phyloP scores from a whole-genome alignment of 129 eudicot genomes.

The Lactuca saligna region DNA sequence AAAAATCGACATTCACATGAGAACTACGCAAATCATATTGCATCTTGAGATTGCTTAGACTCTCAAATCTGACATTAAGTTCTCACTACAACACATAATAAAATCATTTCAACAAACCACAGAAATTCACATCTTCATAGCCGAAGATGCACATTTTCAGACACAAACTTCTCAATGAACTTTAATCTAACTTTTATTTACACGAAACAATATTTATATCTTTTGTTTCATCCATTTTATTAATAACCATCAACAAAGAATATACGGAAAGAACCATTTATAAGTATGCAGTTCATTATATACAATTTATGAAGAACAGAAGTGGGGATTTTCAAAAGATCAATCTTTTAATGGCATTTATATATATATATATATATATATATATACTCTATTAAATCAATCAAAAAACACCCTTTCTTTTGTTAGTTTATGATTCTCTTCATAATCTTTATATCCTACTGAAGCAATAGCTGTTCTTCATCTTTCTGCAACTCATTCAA shows the following conservation, averaged over 20 bases:
- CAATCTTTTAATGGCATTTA: conserved; percentile 13
- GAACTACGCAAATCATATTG: too few relatives aligned
- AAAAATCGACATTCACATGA: too few relatives aligned
- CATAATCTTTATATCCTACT: conserved; percentile 23
- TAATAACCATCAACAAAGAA: not conserved
- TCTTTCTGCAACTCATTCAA: conserved; percentile 66
- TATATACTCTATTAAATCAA: conserved; percentile 16
- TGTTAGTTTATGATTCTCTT: conserved; percentile 30
- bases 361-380: conserved; percentile 11
- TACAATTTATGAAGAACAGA: conserved; percentile 28
- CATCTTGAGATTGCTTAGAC: too few relatives aligned
- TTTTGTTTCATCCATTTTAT: not conserved
- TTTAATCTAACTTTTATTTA: too few relatives aligned
- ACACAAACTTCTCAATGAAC: too few relatives aligned
- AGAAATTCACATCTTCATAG: too few relatives aligned
- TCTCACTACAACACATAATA: too few relatives aligned
- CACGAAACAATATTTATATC: not conserved
- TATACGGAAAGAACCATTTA: conserved; percentile 10
- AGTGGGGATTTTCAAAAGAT: not conserved
- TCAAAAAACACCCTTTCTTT: conserved; percentile 21
- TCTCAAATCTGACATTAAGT: too few relatives aligned
- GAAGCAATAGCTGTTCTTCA: conserved; percentile 63
- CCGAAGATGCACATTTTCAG: too few relatives aligned
- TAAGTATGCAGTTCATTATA: conserved; percentile 18
- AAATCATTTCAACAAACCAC: too few relatives aligned